phyloP scores from a whole-genome alignment of 169 alveolate species.

The Babesia ovata region DNA sequence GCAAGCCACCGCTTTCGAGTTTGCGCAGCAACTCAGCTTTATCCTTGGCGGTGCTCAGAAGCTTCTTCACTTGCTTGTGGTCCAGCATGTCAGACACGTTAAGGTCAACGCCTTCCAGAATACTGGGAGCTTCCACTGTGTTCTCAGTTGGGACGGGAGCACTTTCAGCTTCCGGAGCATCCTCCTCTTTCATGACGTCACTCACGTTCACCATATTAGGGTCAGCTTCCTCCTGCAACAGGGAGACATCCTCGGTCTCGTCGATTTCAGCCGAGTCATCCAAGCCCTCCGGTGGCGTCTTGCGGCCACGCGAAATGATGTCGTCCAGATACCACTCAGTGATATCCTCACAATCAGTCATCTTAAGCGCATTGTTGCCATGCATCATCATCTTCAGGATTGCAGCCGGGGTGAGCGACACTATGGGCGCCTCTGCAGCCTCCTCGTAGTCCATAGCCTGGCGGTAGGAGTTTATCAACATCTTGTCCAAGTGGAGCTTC shows the following conservation, averaged over 20 bases:
- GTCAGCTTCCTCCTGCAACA: slow-evolving; percentile 53
- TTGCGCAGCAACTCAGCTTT: slow-evolving; percentile 41
- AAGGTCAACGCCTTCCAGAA: slow-evolving; percentile 39
- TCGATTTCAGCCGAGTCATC: slow-evolving; percentile 61
- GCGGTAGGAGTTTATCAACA: slow-evolving; percentile 79
- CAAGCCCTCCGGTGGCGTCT: slow-evolving; percentile 70
- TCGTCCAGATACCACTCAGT: slow-evolving; percentile 45
- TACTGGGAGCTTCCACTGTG: slow-evolving; percentile 19
- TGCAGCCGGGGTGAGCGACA: slow-evolving; percentile 79
- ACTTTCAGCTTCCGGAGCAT: slow-evolving; percentile 19
- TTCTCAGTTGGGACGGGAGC: slow-evolving; percentile 55
- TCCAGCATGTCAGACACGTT: slow-evolving; percentile 23
- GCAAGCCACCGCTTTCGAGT: slow-evolving; percentile 63
- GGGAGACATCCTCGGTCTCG: slow-evolving; percentile 65
- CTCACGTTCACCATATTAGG: slow-evolving; percentile 65
- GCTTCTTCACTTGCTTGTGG: slow-evolving; percentile 44
- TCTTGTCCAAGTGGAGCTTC: slow-evolving; percentile 85
- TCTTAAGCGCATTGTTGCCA: slow-evolving; percentile 81
- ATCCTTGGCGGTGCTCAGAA: slow-evolving; percentile 24
- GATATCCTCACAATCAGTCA: slow-evolving; percentile 46
- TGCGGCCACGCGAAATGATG: slow-evolving; percentile 49
- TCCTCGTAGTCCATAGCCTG: slow-evolving; percentile 55
- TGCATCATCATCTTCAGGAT: slow-evolving; percentile 82
- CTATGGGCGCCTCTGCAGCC: slow-evolving; percentile 36
- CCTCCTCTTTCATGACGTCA: slow-evolving; percentile 69